Evolutionary conservation across 495 filamentous ascomycete species (phyloP), one percentile per base, ranked within the genome.

Genomic region (Penicillium arizonense): DNA sequence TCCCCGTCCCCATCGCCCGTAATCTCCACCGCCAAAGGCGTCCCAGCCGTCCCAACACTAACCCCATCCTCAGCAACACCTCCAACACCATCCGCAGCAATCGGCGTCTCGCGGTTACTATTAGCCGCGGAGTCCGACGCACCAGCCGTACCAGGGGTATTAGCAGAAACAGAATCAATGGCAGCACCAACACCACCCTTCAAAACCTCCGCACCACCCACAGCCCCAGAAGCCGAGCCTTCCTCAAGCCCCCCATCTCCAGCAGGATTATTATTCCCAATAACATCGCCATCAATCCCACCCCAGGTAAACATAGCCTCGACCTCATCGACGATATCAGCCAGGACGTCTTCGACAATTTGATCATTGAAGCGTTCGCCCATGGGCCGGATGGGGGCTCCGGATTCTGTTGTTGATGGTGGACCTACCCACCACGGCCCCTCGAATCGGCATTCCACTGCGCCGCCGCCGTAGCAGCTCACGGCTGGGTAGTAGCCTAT

Each of bases 401-500:
- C 68, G 20, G 62, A 61, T 47, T 71, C 71, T 3, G 61, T 61
- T 12, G 51, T 38, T 13, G 69, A 57, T 5, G 85, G 79, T 0
- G 91, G 92, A 8, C 90, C 90, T 66, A 76, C 87, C 91, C 93
- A 96, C 75, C 95, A 96, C 11, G 90, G 75, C 0, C 86, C 88
- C 4, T 91, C 90, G 61, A 97, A 95, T 62, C 96, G 96, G 47
- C 91, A 82, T 70, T 96, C 87, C 26, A 88, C 92, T 3, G 92
- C 88, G 24, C 93, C 95, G 35, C 92, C 92, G 20, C 87, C 83
- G 64, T 96, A 97, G 32, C 92, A 90, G 55, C 89, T 91, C 14
- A 97, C 83, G 18, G 93, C 91, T 1, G 95, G 95, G 65, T 92
- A 96, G 64, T 99, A 99, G 0, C 95, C 95, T 3, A 96, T 77